Conservation (phyloP, 2,329 filamentous ascomycete species). For the Colletotrichum sp. region DNA sequence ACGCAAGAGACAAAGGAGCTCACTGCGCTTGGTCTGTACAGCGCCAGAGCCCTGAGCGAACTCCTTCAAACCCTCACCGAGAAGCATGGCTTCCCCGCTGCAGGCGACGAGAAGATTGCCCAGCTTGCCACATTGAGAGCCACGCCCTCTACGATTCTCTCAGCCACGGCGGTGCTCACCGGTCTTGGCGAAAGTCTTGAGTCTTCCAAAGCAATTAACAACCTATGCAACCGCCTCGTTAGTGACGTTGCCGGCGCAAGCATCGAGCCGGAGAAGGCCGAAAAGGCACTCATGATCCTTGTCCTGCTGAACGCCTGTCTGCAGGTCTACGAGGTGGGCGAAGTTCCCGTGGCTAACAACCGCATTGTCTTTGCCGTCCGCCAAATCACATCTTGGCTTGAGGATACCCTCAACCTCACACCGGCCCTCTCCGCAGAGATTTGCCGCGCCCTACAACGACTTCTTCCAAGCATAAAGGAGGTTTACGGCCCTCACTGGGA, state of each 20-base stretch:
- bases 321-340: constrained; percentile 54
- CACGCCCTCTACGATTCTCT: constrained; percentile 49
- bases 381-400: constrained; percentile 76
- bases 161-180: constrained; percentile 53
- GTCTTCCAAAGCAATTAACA: constrained; percentile 53
- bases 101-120: constrained; percentile 52
- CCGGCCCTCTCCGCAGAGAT: constrained; percentile 52
- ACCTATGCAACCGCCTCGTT: constrained; percentile 63
- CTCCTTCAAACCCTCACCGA: constrained; percentile 53
- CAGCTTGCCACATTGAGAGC: constrained; percentile 52
- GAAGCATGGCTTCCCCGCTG: constrained; percentile 47
- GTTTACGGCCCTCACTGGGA: constrained; percentile 92
- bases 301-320: constrained; percentile 60
- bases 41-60: constrained; percentile 54
- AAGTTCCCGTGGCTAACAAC: constrained; percentile 65
- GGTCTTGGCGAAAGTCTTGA: constrained; percentile 57
- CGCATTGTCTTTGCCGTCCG: constrained; percentile 83
- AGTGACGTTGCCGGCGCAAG: constrained; percentile 63
- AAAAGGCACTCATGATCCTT: constrained; percentile 53
- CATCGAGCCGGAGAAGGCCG: constrained; percentile 45
- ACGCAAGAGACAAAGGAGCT: constrained; percentile 45
- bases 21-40: constrained; percentile 54
- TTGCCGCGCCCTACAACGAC: constrained; percentile 60
- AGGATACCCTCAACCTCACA: constrained; percentile 50
- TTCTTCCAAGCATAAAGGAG: constrained; percentile 77